A percentile compares a stretch with the other conserved stretches of the same genome.
phyloP scores from a whole-genome alignment of 2,329 filamentous ascomycete species.

The Apiospora phragmitis region DNA sequence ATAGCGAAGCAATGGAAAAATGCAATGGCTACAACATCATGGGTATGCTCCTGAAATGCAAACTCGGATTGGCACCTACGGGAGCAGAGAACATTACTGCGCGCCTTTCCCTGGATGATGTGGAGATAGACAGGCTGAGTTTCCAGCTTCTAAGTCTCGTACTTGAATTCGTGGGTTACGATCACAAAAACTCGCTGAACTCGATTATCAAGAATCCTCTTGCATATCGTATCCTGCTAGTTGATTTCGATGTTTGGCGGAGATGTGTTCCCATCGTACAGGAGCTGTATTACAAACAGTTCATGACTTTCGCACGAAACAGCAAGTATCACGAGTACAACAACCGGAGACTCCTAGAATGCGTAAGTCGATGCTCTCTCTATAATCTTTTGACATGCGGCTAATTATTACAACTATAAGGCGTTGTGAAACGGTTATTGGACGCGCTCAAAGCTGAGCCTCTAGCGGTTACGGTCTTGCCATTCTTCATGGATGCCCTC shows the following conservation, averaged over 20 bases:
- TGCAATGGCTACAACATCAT: slow-evolving; percentile 92
- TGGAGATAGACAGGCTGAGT: slow-evolving; percentile 56
- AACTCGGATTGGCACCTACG: slow-evolving; percentile 61
- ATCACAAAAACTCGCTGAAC: slow-evolving; percentile 74
- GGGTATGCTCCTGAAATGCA: slow-evolving; percentile 79
- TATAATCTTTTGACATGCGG: neutral
- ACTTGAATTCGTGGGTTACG: slow-evolving; percentile 86
- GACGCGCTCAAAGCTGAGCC: slow-evolving; percentile 88
- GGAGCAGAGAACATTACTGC: slow-evolving; percentile 35
- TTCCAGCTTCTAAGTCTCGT: slow-evolving; percentile 73
- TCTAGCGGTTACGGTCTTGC: slow-evolving; percentile 70
- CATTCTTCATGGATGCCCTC: slow-evolving; percentile 77
- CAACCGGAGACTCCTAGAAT: slow-evolving; percentile 83
- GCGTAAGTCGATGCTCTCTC: slow-evolving; percentile 60
- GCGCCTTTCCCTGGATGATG: slow-evolving; percentile 47
- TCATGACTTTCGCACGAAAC: slow-evolving; percentile 80
- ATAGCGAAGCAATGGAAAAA: slow-evolving; percentile 96
- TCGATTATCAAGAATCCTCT: slow-evolving; percentile 96
- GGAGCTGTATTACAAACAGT: slow-evolving; percentile 90
- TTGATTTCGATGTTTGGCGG: slow-evolving; percentile 93
- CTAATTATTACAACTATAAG: slow-evolving; percentile 41
- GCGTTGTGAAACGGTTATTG: slow-evolving; percentile 84
- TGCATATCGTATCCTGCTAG: slow-evolving; percentile 86
- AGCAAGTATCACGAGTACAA: slow-evolving; percentile 96
- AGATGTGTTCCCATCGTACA: slow-evolving; percentile 75